These are phyloP conservation scores for Wickerhamiella qilinensis DNA, from an alignment of 805 yeast genomes.

Conservation along the genomic window DNA sequence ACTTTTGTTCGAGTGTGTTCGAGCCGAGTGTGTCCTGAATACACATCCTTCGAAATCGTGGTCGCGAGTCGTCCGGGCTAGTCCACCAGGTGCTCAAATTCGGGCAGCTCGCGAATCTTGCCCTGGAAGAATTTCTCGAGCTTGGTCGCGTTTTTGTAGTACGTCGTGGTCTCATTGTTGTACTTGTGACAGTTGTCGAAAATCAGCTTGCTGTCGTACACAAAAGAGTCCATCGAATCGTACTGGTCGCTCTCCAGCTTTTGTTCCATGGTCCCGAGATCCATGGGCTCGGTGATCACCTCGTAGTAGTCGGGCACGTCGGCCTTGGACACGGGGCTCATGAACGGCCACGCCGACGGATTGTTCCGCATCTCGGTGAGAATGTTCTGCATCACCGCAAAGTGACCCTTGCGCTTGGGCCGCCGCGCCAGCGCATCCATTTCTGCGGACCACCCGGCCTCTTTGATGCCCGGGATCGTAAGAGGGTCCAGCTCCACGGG, in stretches of 20 bases:
- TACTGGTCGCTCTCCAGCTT: slow-evolving; percentile 85
- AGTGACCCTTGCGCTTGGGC: slow-evolving; percentile 89
- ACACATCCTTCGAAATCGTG: no score
- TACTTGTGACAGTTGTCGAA: slow-evolving; percentile 85
- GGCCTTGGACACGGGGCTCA: slow-evolving; percentile 78
- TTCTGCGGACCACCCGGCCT: slow-evolving; percentile 96
- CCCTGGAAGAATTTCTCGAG: slow-evolving; percentile 75
- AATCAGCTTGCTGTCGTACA: slow-evolving; percentile 72
- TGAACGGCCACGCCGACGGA: slow-evolving; percentile 97
- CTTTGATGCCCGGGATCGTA: slow-evolving; percentile 76
- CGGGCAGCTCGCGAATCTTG: slow-evolving; percentile 81
- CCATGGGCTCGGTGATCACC: slow-evolving; percentile 97
- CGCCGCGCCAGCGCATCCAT: slow-evolving; percentile 94
- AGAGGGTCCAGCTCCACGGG: slow-evolving; percentile 45
- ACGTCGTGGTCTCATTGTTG: slow-evolving; percentile 88
- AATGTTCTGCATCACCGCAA: slow-evolving; percentile 79
- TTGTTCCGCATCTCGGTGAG: slow-evolving; percentile 82
- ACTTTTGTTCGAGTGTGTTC: no score
- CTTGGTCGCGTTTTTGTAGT: slow-evolving; percentile 86
- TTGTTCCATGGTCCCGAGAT: slow-evolving; percentile 84
- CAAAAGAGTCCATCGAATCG: slow-evolving; percentile 76
- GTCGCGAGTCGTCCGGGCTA: no score
- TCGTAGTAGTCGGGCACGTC: slow-evolving; percentile 96
- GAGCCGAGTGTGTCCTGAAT: no score
- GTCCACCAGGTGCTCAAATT: slow-evolving; percentile 69